These are phyloP conservation scores for Lepidium africanum DNA, from an alignment of 345 rosid genomes.

Conservation along the genomic window DNA sequence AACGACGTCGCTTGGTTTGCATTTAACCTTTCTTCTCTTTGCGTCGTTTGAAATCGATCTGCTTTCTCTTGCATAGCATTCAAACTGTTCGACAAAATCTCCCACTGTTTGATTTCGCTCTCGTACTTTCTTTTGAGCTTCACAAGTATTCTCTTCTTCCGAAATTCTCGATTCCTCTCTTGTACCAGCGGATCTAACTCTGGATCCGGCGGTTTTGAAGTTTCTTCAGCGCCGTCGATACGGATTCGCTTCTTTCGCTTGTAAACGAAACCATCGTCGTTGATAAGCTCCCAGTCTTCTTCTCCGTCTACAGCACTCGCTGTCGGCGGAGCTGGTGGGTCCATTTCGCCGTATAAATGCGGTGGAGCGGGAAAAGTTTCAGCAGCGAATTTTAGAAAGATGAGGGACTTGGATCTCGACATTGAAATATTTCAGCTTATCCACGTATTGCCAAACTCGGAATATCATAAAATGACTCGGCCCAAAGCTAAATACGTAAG, in stretches of 20 bases:
- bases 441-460: background rate
- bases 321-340: background rate
- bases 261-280: slow-evolving; percentile 76
- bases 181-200: slow-evolving; percentile 33
- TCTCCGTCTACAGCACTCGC: background rate
- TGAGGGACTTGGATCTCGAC: background rate
- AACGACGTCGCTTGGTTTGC: slow-evolving; percentile 15
- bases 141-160: slow-evolving; percentile 43
- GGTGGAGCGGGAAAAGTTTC: slow-evolving; percentile 22
- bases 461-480: background rate
- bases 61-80: slow-evolving; percentile 46
- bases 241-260: slow-evolving; percentile 51
- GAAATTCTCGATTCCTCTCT: slow-evolving; percentile 35
- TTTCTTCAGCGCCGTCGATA: slow-evolving; percentile 7
- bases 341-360: background rate
- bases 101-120: slow-evolving; percentile 64
- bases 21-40: slow-evolving; percentile 9
- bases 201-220: slow-evolving; percentile 16
- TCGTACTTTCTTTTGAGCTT: slow-evolving; percentile 46
- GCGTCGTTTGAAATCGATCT: slow-evolving; percentile 16
- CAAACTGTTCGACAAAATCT: slow-evolving; percentile 45
- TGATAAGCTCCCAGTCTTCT: slow-evolving; percentile 59
- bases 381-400: background rate
- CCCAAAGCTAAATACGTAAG: background rate
- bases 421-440: background rate